Evolutionary conservation across 2,329 filamentous ascomycete genomes (phyloP).

Genomic region (Pseudogymnoascus sp.): DNA sequence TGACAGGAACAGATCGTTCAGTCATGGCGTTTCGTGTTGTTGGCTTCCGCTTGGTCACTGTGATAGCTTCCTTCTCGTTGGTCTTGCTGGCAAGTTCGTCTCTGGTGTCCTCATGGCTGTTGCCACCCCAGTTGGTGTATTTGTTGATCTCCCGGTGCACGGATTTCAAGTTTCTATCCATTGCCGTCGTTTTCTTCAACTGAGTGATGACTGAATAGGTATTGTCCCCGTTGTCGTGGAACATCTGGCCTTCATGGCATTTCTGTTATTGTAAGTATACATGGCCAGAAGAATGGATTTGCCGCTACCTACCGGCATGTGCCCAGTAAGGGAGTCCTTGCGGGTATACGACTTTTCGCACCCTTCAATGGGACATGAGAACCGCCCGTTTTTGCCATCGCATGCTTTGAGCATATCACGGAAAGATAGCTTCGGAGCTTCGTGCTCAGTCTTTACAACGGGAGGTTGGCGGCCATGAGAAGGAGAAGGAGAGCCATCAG

Average conservation of each 20-base stretch:
- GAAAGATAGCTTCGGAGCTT: background rate
- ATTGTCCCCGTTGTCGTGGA: background rate
- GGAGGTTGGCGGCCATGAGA: background rate
- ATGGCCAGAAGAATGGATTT: background rate
- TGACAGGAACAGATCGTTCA: background rate
- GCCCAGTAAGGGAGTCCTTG: background rate
- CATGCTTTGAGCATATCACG: background rate
- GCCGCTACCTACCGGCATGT: background rate
- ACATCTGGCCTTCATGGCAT: background rate
- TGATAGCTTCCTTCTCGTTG: background rate
- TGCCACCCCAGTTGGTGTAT: background rate
- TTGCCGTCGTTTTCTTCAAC: background rate
- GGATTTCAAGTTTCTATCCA: background rate
- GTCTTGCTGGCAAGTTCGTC: background rate
- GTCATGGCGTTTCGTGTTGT: background rate
- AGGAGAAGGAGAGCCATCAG: background rate
- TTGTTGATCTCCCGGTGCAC: background rate
- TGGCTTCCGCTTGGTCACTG: background rate
- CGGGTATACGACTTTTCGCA: conserved; percentile 3
- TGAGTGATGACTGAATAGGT: background rate
- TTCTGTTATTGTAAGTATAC: background rate
- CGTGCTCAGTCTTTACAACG: background rate
- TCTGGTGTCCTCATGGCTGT: background rate
- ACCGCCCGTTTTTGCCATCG: background rate
- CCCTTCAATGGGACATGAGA: background rate